Base-by-base conservation (phyloP, 768 basidiomycete species). In the Hirschioporus abietinus region DNA sequence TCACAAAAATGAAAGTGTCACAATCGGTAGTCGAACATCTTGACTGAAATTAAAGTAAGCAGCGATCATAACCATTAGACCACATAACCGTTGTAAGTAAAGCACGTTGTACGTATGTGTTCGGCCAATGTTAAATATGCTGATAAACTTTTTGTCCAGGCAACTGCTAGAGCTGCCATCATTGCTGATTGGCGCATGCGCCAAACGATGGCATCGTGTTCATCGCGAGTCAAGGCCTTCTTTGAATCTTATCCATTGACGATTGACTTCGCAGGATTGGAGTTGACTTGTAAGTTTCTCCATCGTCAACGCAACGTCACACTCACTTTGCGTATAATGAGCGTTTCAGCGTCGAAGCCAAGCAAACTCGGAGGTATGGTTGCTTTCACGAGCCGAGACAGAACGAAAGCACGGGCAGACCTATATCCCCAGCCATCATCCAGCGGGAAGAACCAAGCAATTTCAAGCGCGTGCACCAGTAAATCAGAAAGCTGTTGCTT, bases 301-400 rank as follows among this genome's bases (percentile, higher is more conserved):
- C 42, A 36, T 27, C 67, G 10, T 71, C 67, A 1, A 73, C 72
- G 2, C n/a, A 75, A 70, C 6, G 73, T 65, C 12, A 76, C 72
- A 25, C 79, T 80, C 27, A 70, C 67, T 4, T 78, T 73, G 10
- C 71, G 71, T 58, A 87, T 75, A 66, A 88, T 87, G 58, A 92
- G 80, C 0, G 88, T 90, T 35, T 87, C 88, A 9, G 88, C 83
- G 63, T 91, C 88, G 86, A 88, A 89, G 8, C 90, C 90, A 15
- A 81, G 77, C 57, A 90, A 79, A 25, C 82, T 79, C 8, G 77
- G 81, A 0, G 88, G 87, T 1, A 91, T 80, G 63, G 81, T 77
- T 15, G 84, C 78, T 69, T 88, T 83, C 60, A 92, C 81, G 65
- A 86, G 84, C 61, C 88, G 83, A 83, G 92, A 93, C 0, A 86